A percentile compares a stretch with the other conserved stretches of the same genome.
Evolutionary conservation across 768 basidiomycete genomes (phyloP).

Genomic region (Tricholoma hemisulphureum): DNA sequence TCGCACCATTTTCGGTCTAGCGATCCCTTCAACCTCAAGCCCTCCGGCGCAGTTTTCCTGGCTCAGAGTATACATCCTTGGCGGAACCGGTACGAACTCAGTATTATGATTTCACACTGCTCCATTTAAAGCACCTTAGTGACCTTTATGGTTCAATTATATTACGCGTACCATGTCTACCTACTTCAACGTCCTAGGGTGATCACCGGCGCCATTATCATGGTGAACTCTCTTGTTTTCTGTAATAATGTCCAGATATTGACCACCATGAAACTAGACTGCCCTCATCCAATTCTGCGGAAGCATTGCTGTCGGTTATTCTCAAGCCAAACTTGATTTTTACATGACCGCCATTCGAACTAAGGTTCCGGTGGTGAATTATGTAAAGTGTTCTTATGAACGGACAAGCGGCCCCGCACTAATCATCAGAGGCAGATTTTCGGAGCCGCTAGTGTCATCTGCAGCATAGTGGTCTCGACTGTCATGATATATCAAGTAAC

Average conservation of each 20-base stretch:
- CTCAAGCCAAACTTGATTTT: neutral
- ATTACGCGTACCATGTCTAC: neutral
- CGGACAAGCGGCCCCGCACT: neutral
- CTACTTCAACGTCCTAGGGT: neutral
- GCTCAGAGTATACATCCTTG: conserved; percentile 3
- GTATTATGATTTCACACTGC: neutral
- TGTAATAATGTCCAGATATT: neutral
- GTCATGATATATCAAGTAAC: conserved; percentile 2
- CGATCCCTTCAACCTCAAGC: neutral
- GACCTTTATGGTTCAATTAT: neutral
- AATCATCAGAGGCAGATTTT: neutral
- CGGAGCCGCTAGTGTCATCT: neutral
- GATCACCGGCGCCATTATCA: neutral
- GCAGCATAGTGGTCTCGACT: neutral
- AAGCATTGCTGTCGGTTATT: neutral
- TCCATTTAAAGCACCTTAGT: neutral
- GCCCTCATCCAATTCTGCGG: neutral
- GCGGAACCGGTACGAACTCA: neutral
- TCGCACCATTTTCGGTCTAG: neutral
- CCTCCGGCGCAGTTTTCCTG: neutral
- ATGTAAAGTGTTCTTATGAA: neutral
- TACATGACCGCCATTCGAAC: neutral
- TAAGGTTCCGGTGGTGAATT: neutral
- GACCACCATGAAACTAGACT: neutral
- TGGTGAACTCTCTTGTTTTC: neutral